Evolutionary conservation across 257 asterid genomes (phyloP).

Genomic region (Henckelia pumila): DNA sequence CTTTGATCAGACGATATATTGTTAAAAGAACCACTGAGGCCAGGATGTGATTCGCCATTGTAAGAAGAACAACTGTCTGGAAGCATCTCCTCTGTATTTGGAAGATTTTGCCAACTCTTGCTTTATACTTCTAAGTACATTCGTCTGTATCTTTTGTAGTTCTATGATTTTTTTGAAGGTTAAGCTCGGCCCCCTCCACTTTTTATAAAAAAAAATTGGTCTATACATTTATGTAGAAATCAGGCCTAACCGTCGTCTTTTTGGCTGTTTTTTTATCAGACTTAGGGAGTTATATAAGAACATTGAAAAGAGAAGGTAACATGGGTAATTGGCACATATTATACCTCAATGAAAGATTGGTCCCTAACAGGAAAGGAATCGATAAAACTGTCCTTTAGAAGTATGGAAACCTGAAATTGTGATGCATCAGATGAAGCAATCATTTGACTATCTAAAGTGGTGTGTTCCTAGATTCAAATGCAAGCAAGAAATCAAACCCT

Average conservation of each 20-base stretch:
- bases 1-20: no score
- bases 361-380: slow-evolving; percentile 67
- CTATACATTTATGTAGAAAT: neutral
- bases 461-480: slow-evolving; percentile 10
- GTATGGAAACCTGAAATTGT: slow-evolving; percentile 70
- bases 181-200: no score
- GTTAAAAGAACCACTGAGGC: no score
- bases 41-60: no score
- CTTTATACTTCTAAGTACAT: no score
- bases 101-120: no score
- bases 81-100: no score
- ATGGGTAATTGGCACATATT: neutral
- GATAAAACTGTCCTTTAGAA: slow-evolving; percentile 79
- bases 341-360: slow-evolving; percentile 76
- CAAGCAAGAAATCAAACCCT: slow-evolving; percentile 43
- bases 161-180: no score
- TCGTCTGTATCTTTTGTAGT: no score
- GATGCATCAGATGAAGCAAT: slow-evolving; percentile 23
- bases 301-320: neutral
- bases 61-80: no score
- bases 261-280: neutral
- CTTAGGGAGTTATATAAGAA: neutral
- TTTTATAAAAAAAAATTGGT: no score
- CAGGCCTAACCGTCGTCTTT: neutral
- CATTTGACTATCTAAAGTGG: slow-evolving; percentile 5